Conservation (phyloP, 805 yeast species). For the Ogataea nakhonphanomensis region DNA sequence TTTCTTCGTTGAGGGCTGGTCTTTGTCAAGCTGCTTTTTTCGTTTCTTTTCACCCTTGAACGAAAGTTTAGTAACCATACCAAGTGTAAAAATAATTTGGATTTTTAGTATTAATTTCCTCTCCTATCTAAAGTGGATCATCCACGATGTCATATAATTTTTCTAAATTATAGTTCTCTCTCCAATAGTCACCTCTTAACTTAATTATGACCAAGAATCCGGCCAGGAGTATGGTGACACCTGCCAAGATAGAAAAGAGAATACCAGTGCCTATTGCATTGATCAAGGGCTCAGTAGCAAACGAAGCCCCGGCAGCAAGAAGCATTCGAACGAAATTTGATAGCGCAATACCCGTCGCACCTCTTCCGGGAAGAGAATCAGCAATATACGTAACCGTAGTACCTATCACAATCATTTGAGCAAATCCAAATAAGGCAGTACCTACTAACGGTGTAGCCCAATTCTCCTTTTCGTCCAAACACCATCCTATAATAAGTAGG, state of each 20-base stretch:
- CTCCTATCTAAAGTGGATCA: conserved; percentile 3
- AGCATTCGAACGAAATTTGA: conserved; percentile 72
- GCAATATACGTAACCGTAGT: conserved; percentile 77
- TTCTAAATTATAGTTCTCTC: conserved; percentile 60
- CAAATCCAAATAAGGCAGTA: conserved; percentile 76
- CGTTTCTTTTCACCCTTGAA: conserved; percentile 31
- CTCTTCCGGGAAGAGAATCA: conserved; percentile 81
- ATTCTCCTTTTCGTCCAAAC: conserved; percentile 56
- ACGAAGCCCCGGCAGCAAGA: conserved; percentile 73
- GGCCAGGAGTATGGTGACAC: conserved; percentile 46
- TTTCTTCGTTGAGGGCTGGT: neutral
- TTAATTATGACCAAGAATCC: conserved; percentile 45
- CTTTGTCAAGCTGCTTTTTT: conserved; percentile 3
- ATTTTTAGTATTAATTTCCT: neutral
- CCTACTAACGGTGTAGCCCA: conserved; percentile 85
- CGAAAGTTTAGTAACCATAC: conserved; percentile 31
- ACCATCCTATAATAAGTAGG: conserved; percentile 78
- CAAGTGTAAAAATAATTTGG: conserved; percentile 4
- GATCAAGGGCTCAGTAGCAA: conserved; percentile 68
- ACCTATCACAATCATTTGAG: conserved; percentile 81
- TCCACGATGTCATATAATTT: conserved; percentile 51
- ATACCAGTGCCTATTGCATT: conserved; percentile 69
- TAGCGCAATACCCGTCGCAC: conserved; percentile 85
- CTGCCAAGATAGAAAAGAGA: conserved; percentile 62
- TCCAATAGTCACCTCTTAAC: conserved; percentile 54